Base-by-base conservation (phyloP, 2,329 filamentous ascomycete genomes). In the Alternaria sp. region DNA sequence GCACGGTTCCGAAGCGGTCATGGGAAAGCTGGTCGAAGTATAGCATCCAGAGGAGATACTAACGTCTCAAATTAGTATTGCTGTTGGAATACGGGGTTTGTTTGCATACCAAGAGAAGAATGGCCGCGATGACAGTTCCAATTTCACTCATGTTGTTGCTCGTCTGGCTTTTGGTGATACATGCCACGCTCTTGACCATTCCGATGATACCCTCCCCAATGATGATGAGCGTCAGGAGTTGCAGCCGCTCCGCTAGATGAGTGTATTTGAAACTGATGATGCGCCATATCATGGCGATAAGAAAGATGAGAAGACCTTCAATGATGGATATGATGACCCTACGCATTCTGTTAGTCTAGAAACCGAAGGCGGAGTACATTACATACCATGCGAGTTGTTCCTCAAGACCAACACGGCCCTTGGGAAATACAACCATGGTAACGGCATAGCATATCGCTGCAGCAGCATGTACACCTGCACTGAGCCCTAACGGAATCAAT, bases 121-220 rank as follows among this genome's bases (percentile, higher is more conserved):
- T 66, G 23, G 70, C 67, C 15, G 66, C 67, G n/a, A 66, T 30
- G 13, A 72, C 69, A 12, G 71, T 72, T 12, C 71, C 69, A 15
- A 71, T 57, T 32, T 73, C 71, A 15, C 62, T 65, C 8, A 62
- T 50, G 26, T 71, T 70, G 43, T 72, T 72, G 32, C 36, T 59
- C 4, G 60, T 52, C 21, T 72, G 69, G 5, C 66, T 65, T 30
- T 72, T 74, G 6, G 66, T 69, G 17, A 75, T 73, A 25, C 69
- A 70, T 4, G 71, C 66, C 5, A 74, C 62, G 30, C 66, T 58
- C 68, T 83, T 82, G 44, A 83, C 82, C 58, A 89, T 79, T 6
- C 86, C 83, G 25, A 89, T 87, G 28, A 89, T 85, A 43, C 87
- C 87, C 69, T 90, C 88, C 15, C 88, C 88, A 54, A 90, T 83